Conservation (phyloP, 139 green algal species). For the Chlorella sp. region DNA sequence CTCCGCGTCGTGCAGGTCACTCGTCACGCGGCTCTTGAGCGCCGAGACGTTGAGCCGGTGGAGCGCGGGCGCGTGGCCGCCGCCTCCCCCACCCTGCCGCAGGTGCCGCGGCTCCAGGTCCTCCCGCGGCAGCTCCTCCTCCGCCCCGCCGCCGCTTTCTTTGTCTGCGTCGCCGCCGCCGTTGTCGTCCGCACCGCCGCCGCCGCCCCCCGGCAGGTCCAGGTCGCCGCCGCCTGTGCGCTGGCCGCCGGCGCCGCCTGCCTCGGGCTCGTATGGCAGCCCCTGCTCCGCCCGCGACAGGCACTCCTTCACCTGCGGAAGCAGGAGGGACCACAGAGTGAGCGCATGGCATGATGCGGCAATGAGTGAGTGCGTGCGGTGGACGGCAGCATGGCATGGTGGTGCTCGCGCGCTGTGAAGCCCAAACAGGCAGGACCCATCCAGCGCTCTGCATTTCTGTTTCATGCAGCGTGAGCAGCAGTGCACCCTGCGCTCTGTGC, state of each 20-base stretch:
- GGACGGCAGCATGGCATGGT: neutral
- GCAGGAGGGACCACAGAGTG: neutral
- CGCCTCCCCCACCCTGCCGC: neutral
- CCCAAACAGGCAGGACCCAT: too few relatives aligned
- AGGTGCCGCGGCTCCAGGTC: neutral
- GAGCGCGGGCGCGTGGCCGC: neutral
- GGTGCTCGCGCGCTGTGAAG: too few relatives aligned
- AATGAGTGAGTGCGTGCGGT: neutral
- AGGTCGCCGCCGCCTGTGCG: neutral
- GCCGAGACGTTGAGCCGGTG: too few relatives aligned
- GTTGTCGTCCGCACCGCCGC: neutral
- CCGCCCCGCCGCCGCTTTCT: neutral
- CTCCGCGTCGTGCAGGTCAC: too few relatives aligned
- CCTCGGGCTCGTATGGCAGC: neutral
- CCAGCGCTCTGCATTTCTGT: too few relatives aligned
- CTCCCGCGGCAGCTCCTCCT: conserved; percentile 25
- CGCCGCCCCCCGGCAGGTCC: neutral
- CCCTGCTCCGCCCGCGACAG: conserved; percentile 15
- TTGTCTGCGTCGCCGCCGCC: neutral
- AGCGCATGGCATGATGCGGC: neutral
- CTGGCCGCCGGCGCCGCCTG: neutral
- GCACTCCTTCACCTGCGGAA: conserved; percentile 22
- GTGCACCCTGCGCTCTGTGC: too few relatives aligned
- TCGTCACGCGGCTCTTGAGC: too few relatives aligned
- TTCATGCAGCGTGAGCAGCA: too few relatives aligned